Conservation (phyloP, 805 yeast species). For the Kluyveromyces nonfermentans region DNA sequence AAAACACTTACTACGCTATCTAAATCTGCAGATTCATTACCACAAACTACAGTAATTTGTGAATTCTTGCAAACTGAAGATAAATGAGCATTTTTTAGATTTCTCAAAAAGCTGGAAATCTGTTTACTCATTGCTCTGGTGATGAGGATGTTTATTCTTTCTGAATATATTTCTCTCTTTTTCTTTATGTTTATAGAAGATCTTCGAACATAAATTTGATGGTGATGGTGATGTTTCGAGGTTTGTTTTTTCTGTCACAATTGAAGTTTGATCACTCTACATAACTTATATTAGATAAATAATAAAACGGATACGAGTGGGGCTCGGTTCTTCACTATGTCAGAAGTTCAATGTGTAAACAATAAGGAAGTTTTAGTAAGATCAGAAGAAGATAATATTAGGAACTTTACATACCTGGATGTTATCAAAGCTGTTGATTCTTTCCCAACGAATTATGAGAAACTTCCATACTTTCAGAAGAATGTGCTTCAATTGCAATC, state of each 20-base stretch:
- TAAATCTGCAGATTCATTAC: conserved; percentile 82
- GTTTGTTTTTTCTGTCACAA: no score
- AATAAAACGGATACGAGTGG: no score
- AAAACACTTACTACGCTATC: conserved; percentile 81
- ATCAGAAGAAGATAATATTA: conserved; percentile 15
- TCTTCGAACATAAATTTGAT: no score
- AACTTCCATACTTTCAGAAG: conserved; percentile 12
- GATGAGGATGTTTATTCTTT: neutral
- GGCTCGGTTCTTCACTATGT: conserved; percentile 10
- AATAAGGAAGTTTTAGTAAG: conserved; percentile 18
- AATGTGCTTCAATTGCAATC: conserved; percentile 29
- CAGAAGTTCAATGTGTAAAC: conserved; percentile 9
- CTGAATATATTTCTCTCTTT: no score
- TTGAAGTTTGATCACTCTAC: no score
- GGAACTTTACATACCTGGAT: conserved; percentile 18
- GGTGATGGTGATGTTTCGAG: no score
- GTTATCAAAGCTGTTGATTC: conserved; percentile 23
- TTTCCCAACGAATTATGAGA: conserved; percentile 17
- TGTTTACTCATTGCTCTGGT: conserved; percentile 6
- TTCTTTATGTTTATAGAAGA: neutral
- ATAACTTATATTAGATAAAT: no score
- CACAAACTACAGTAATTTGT: conserved; percentile 28
- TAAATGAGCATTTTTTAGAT: conserved; percentile 6
- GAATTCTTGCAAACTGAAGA: conserved; percentile 1
- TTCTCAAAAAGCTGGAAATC: conserved; percentile 7